Conservation (phyloP, 345 rosid species). For the Boechera retrofracta region DNA sequence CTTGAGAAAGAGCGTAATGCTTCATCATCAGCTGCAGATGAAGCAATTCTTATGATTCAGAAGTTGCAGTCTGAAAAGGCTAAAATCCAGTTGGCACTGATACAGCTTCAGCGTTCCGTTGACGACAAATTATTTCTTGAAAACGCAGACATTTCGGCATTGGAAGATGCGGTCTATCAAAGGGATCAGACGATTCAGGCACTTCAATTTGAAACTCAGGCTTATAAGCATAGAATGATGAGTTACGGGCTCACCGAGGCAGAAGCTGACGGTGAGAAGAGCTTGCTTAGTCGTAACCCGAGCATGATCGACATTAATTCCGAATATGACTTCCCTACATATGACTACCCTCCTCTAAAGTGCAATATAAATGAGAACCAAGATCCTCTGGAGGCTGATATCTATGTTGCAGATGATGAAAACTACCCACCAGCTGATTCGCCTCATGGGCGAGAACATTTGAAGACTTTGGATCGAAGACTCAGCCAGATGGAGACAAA, state of each 20-base stretch:
- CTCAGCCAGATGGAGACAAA: slow-evolving; percentile 75
- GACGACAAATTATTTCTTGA: slow-evolving; percentile 80
- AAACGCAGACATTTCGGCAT: slow-evolving; percentile 66
- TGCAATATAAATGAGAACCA: slow-evolving; percentile 71
- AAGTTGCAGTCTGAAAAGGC: slow-evolving; percentile 88
- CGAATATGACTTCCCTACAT: slow-evolving; percentile 53
- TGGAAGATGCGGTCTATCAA: slow-evolving; percentile 69
- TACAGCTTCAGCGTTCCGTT: slow-evolving; percentile 70
- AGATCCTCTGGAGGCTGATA: slow-evolving; percentile 56
- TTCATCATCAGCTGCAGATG: slow-evolving; percentile 75
- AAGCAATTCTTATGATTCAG: slow-evolving; percentile 87
- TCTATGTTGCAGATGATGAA: slow-evolving; percentile 67
- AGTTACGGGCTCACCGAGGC: slow-evolving; percentile 82
- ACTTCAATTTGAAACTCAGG: slow-evolving; percentile 78
- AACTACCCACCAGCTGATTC: slow-evolving; percentile 80
- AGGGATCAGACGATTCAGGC: slow-evolving; percentile 82
- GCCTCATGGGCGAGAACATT: slow-evolving; percentile 54
- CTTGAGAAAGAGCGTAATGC: slow-evolving; percentile 92
- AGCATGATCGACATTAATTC: slow-evolving; percentile 53
- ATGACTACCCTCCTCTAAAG: slow-evolving; percentile 82
- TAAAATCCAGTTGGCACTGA: slow-evolving; percentile 75
- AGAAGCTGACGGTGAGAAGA: slow-evolving; percentile 71
- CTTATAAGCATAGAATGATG: slow-evolving; percentile 96
- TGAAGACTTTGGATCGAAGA: slow-evolving; percentile 77
- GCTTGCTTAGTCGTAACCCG: slow-evolving; percentile 43